Conservation (phyloP, 441 rosid species). For the Sinapis alba region DNA sequence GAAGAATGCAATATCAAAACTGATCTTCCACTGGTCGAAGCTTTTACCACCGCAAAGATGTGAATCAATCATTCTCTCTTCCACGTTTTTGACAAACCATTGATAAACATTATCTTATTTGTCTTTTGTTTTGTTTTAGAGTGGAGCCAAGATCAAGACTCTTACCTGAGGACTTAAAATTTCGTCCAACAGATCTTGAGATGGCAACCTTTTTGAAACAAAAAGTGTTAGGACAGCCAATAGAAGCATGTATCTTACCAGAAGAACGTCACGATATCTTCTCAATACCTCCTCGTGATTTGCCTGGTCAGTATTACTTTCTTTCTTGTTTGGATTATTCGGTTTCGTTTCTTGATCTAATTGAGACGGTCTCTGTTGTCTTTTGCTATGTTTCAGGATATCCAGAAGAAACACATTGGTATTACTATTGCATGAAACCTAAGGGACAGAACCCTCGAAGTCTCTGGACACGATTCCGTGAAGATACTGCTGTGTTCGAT, state of each 20-base stretch:
- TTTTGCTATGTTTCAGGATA: not conserved
- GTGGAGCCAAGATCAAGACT: not conserved
- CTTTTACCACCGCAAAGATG: not conserved
- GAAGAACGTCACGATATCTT: conserved; percentile 2
- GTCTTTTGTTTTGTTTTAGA: not conserved
- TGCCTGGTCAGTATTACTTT: not conserved
- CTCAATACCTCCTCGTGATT: not conserved
- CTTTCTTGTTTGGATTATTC: not conserved
- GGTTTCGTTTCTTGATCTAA: not conserved
- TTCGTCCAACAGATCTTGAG: not conserved
- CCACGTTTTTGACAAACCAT: not conserved
- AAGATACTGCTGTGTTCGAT: not conserved
- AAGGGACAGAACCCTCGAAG: not conserved
- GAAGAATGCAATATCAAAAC: not conserved
- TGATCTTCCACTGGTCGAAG: not conserved
- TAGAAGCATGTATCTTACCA: not conserved
- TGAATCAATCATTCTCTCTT: not conserved
- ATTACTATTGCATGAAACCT: not conserved
- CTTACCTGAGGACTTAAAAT: not conserved
- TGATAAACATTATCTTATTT: not conserved
- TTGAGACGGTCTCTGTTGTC: not conserved
- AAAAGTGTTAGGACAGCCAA: not conserved
- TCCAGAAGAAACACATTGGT: conserved; percentile 1
- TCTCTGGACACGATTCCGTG: not conserved
- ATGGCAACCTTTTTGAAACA: not conserved